Base-by-base conservation (phyloP, 768 basidiomycete genomes). In the Rhodotorula babjevae region DNA sequence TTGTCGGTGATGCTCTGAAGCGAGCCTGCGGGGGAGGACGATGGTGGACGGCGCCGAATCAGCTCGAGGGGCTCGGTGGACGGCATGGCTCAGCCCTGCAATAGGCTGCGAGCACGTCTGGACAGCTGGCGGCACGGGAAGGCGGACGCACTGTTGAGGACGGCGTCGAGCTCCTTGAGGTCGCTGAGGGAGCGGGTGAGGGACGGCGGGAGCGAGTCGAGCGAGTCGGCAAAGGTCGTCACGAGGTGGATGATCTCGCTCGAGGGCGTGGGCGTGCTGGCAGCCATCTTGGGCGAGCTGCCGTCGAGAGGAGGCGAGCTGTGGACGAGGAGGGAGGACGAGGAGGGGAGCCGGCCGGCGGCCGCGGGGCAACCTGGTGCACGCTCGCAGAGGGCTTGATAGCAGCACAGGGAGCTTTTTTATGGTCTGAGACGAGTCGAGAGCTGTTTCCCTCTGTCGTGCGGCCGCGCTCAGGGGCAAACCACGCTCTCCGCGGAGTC, bases 111-210 rank as follows among this genome's bases (percentile, higher is more conserved):
- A n/a, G n/a, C n/a, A n/a, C n/a, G n/a, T n/a, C n/a, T n/a, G n/a
- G 36, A 36, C 36, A 36, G 36, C 4, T 36, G 36, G n/a, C n/a
- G n/a, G n/a, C 36, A 36, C 4, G 36, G 44, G n/a, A 29, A 47
- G 19, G 42, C 21, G 40, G 31, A 79, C 82, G 70, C 44, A 84
- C 83, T 77, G 60, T 80, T 80, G 12, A 99, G 87, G 70, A 99
- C 96, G 68, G 95, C 96, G 81, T 98, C 96, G 82, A 99, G 90
- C 83, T 99, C 96, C 75, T 93, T 91, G 65, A 99, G 87, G 85
- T 99, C 96, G 19, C 90, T 91, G 81, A 96, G 91, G 82, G 88
- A 89, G 81, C 92, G 88, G 21, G 95, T 95, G 81, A 99, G 88
- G 82, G 96, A 93, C 74, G 90, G 85, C 69, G 95, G 95, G 67